Conservation (phyloP, 306 rosid genomes). For the Morella rubra region DNA sequence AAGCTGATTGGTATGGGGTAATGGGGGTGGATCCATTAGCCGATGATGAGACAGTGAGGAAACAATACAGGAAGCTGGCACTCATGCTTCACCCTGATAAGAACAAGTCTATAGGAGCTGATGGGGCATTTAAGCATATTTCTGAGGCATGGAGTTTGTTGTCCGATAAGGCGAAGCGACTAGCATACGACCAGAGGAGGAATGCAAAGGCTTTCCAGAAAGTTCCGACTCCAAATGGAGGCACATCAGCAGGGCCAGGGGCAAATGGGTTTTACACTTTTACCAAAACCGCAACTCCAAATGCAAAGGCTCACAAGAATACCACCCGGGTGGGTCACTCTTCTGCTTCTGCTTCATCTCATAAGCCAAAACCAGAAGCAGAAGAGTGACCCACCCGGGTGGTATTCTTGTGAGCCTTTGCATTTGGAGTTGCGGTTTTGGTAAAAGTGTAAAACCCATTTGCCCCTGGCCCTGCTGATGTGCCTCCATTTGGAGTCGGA, state of each 20-base stretch:
- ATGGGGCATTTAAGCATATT: conserved; percentile 84
- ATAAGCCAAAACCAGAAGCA: too few species aligned
- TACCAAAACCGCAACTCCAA: conserved; percentile 50
- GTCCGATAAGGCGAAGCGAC: conserved; percentile 64
- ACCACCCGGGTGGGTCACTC: conserved; percentile 41
- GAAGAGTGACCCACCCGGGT: conserved; percentile 49
- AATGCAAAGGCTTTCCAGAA: conserved; percentile 41
- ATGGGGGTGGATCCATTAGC: conserved; percentile 68
- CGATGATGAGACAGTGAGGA: conserved; percentile 72
- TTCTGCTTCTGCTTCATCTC: conserved; percentile 60
- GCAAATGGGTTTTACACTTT: conserved; percentile 58
- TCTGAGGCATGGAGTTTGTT: conserved; percentile 92
- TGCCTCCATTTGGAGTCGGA: conserved; percentile 38
- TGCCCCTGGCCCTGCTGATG: conserved; percentile 49
- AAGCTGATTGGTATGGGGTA: conserved; percentile 85
- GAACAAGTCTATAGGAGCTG: conserved; percentile 85
- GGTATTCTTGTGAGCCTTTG: conserved; percentile 53
- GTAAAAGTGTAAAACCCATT: conserved; percentile 60
- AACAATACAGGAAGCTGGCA: conserved; percentile 81
- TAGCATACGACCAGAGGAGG: conserved; percentile 59
- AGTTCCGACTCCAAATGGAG: conserved; percentile 39
- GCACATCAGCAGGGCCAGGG: conserved; percentile 48
- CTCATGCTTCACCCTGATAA: conserved; percentile 93
- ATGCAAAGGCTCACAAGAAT: conserved; percentile 52
- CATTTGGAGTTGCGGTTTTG: conserved; percentile 47